Evolutionary conservation across 1,284 basidiomycete genomes (phyloP), one percentile per base, ranked within the genome.

Genomic region (Limonomyces culmigenus): DNA sequence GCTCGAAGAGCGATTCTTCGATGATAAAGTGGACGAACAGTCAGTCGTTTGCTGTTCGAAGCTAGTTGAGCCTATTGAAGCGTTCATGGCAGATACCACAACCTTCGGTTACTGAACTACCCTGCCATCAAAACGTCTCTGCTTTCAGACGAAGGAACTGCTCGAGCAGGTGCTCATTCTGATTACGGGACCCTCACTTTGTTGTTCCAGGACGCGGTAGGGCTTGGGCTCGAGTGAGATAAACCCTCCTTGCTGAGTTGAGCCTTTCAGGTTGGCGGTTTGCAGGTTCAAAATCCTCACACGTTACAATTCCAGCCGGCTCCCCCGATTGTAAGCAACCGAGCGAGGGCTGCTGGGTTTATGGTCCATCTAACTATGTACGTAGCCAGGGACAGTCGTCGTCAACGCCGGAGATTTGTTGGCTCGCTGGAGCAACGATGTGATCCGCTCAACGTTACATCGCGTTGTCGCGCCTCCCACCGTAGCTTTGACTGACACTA

Each of bases 171-270:
- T 14, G 74, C 78, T 17, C 84, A 87, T 48, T 80, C 77, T 33
- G 83, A 86, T 53, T 89, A 88, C 45, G 86, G 87, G 3, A 80
- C 81, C 13, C 54, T 87, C 45, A 88, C 87, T 0, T 58, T 91
- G 14, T 62, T 91, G 5, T 89, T 88, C 59, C 86, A 89, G 54
- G 85, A 87, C 49, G 62, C 62, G 15, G 74, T n/a, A n/a, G n/a
- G n/a, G n/a, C n/a, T n/a, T n/a, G n/a, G n/a, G n/a, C n/a, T n/a
- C n/a, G 74, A 46, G 1, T 5, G 6, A 1, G 4, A 12, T 25
- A 23, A 34, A 47, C 32, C 18, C 10, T 37, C 37, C 29, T 11
- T 23, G 5, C 30, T 25, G 30, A 14, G 19, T 5, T 30, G 43
- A 76, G 63, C 74, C n/a, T n/a, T n/a, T n/a, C n/a, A n/a, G n/a